A percentile compares a stretch with the other conserved stretches of the same genome.
Evolutionary conservation across 2,329 filamentous ascomycete species (phyloP).

Genomic region (Colletotrichum lentis): DNA sequence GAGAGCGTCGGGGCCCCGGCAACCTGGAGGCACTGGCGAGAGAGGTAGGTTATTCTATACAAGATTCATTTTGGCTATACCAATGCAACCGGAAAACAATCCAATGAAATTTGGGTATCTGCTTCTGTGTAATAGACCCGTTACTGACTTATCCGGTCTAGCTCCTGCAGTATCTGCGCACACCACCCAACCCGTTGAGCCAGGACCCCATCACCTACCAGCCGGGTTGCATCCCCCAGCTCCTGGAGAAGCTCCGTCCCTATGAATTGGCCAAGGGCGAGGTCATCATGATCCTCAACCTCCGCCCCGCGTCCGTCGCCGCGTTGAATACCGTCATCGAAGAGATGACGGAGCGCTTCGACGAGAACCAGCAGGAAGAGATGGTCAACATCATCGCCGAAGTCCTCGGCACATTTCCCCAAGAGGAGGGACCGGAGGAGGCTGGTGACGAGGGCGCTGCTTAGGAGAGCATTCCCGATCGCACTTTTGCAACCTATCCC

Average conservation of each 20-base stretch:
- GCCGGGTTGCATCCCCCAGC: constrained; percentile 58
- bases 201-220: constrained; percentile 63
- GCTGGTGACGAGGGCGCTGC: constrained; percentile 48
- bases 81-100: constrained; percentile 1
- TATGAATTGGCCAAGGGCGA: constrained; percentile 74
- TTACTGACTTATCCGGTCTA: constrained; percentile 45
- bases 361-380: constrained; percentile 64
- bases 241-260: constrained; percentile 63
- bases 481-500: constrained; percentile 10
- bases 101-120: constrained; percentile 28
- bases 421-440: constrained; percentile 44
- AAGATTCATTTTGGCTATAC: constrained; percentile 3
- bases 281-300: constrained; percentile 72
- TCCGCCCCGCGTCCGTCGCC: constrained; percentile 65
- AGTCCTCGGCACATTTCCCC: constrained; percentile 62
- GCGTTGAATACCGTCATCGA: constrained; percentile 71
- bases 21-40: constrained; percentile 69
- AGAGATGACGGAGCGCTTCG: constrained; percentile 69
- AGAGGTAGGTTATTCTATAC: constrained; percentile 60
- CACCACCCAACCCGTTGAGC: constrained; percentile 63
- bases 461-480: constrained; percentile 19
- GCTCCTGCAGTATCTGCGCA: constrained; percentile 69
- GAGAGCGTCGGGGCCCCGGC: constrained; percentile 57
- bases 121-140: constrained; percentile 18
- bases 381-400: constrained; percentile 66